Percentiles rank a stretch among this genome's conserved stretches.
phyloP scores from a whole-genome alignment of 305 asterid species.

The Fraxinus dipetala region DNA sequence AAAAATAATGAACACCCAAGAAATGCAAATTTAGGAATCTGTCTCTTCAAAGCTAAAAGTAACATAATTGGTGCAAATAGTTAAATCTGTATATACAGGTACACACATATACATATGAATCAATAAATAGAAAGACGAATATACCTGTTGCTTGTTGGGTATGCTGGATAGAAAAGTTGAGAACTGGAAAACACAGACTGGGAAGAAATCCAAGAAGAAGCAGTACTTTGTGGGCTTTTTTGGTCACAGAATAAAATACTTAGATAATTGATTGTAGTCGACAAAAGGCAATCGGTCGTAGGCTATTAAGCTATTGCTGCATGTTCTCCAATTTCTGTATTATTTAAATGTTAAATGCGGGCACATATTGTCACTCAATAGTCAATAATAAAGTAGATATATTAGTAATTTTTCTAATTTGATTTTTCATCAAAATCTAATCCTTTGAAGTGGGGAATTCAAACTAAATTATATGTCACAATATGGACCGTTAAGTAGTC shows the following conservation, averaged over 20 bases:
- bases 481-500: neutral
- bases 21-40: neutral
- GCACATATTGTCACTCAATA: neutral
- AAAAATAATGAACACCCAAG: neutral
- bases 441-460: neutral
- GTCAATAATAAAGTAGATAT: neutral
- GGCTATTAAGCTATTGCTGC: neutral
- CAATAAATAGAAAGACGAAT: constrained; percentile 15
- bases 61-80: neutral
- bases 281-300: neutral
- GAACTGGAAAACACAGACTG: neutral
- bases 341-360: neutral
- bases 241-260: constrained; percentile 5
- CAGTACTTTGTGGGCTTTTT: neutral
- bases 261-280: neutral
- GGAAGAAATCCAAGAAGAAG: neutral
- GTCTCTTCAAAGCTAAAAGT: constrained; percentile 1
- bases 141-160: constrained; percentile 9
- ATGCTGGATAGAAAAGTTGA: neutral
- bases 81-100: neutral
- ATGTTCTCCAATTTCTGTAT: neutral
- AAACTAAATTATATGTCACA: neutral
- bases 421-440: neutral
- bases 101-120: neutral
- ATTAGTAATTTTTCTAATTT: too few relatives aligned